Percentiles rank a stretch among this genome's conserved stretches.
phyloP scores from a whole-genome alignment of 2,329 filamentous ascomycete genomes.

The Metarhizium sp. region DNA sequence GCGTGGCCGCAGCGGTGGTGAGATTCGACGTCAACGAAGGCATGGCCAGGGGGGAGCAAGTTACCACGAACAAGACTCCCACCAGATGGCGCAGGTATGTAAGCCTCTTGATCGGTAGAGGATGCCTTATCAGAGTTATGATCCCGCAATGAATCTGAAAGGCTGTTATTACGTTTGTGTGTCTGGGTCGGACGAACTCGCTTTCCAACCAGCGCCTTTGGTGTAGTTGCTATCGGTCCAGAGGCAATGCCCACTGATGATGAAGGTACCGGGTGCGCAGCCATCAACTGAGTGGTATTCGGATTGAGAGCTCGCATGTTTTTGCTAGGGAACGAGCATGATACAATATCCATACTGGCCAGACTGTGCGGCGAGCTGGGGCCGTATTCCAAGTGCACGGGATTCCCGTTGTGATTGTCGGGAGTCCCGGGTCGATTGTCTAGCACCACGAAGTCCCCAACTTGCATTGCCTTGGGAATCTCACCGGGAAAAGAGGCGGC shows the following conservation, averaged over 20 bases:
- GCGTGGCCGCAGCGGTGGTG: constrained; percentile 35
- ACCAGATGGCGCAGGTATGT: constrained; percentile 58
- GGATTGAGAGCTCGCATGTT: constrained; percentile 29
- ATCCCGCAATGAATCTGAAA: constrained; percentile 75
- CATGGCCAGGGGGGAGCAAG: constrained; percentile 70
- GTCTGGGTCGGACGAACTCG: constrained; percentile 45
- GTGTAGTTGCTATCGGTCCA: constrained; percentile 48
- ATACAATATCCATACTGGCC: constrained; percentile 50
- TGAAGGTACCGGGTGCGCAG: constrained; percentile 47
- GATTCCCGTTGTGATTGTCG: constrained; percentile 22
- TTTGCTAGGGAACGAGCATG: constrained; percentile 54
- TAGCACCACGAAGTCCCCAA: constrained; percentile 35
- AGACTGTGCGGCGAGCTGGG: constrained; percentile 44
- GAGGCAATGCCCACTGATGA: constrained; percentile 36
- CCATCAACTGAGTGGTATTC: constrained; percentile 32
- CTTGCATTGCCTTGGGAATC: constrained; percentile 34
- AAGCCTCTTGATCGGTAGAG: constrained; percentile 45
- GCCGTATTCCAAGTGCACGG: constrained; percentile 12
- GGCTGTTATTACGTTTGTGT: constrained; percentile 81
- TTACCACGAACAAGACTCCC: constrained; percentile 84
- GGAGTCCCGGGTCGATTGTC: constrained; percentile 39
- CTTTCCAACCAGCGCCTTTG: constrained; percentile 48
- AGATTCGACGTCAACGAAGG: constrained; percentile 62
- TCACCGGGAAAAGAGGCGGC: constrained; percentile 29
- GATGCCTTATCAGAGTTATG: constrained; percentile 42